A percentile compares a stretch with the other conserved stretches of the same genome.
phyloP scores from a whole-genome alignment of 768 basidiomycete genomes.

The Rickenella mellea region DNA sequence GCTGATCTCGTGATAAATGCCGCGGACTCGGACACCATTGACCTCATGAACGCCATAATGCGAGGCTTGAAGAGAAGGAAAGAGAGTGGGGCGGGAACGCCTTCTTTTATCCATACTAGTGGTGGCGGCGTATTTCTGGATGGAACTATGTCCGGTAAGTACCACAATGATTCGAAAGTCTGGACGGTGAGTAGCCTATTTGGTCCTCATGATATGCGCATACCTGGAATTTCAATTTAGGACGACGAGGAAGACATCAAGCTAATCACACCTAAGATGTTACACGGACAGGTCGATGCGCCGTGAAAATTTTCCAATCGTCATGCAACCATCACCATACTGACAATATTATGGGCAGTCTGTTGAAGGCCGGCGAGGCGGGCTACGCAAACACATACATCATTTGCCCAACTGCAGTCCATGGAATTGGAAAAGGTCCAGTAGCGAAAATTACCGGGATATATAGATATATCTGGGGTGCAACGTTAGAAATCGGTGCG shows the following conservation, averaged over 20 bases:
- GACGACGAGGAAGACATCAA: not conserved
- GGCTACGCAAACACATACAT: not conserved
- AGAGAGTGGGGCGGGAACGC: not conserved
- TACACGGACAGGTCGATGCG: not conserved
- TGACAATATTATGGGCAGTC: too few species aligned
- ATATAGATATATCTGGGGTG: not conserved
- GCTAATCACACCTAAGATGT: not conserved
- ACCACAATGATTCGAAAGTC: not conserved
- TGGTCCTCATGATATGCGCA: not conserved
- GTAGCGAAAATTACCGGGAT: not conserved
- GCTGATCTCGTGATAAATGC: not conserved
- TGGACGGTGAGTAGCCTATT: not conserved
- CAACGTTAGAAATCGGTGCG: not conserved
- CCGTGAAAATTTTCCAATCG: too few species aligned
- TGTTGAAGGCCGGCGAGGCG: not conserved
- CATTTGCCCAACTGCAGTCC: not conserved
- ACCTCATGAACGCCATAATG: not conserved
- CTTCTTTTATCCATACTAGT: not conserved
- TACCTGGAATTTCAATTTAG: not conserved
- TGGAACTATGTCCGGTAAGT: not conserved
- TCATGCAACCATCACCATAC: too few species aligned
- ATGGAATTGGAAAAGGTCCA: not conserved
- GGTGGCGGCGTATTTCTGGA: not conserved
- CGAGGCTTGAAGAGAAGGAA: not conserved
- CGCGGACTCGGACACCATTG: not conserved